A percentile compares a stretch with the other conserved stretches of the same genome.
Conservation (phyloP, 1,284 basidiomycete genomes). For the Porodaedalea pini region DNA sequence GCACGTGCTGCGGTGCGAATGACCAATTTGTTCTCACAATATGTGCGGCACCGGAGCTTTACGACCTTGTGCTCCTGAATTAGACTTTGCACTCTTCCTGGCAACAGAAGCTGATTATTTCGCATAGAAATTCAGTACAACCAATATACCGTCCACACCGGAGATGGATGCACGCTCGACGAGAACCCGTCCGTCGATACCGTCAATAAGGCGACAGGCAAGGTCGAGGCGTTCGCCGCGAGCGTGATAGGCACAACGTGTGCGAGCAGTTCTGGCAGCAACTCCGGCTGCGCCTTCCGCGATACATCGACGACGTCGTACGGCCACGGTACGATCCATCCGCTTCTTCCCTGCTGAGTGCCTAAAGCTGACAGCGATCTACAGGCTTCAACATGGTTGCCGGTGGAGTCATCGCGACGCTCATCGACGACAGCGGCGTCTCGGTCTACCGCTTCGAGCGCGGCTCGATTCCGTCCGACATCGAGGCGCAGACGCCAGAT, state of each 20-base stretch:
- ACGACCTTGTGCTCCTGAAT: no score
- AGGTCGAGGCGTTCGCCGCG: constrained; percentile 29
- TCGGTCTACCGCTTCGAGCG: constrained; percentile 78
- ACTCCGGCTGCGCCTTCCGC: constrained; percentile 65
- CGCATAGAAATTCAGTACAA: constrained; percentile 40
- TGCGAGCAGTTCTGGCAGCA: constrained; percentile 43
- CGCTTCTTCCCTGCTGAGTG: neutral
- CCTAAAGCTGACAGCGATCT: neutral
- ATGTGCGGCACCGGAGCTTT: no score
- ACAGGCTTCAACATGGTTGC: constrained; percentile 53
- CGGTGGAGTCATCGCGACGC: constrained; percentile 76
- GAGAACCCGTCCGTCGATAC: constrained; percentile 30
- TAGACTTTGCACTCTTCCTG: neutral
- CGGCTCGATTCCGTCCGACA: constrained; percentile 63
- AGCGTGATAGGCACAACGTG: constrained; percentile 43
- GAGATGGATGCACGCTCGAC: constrained; percentile 51
- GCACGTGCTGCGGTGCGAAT: neutral
- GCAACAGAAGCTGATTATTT: neutral
- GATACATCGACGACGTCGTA: constrained; percentile 55
- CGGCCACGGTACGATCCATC: constrained; percentile 43
- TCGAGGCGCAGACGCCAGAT: constrained; percentile 51
- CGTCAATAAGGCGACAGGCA: constrained; percentile 18
- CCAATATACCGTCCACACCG: constrained; percentile 70
- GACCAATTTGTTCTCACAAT: constrained; percentile 1
- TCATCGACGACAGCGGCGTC: constrained; percentile 67